These are phyloP conservation scores for Paraphaeosphaeria sporulosa DNA, from an alignment of 2,329 filamentous ascomycete species.

Conservation along the genomic window DNA sequence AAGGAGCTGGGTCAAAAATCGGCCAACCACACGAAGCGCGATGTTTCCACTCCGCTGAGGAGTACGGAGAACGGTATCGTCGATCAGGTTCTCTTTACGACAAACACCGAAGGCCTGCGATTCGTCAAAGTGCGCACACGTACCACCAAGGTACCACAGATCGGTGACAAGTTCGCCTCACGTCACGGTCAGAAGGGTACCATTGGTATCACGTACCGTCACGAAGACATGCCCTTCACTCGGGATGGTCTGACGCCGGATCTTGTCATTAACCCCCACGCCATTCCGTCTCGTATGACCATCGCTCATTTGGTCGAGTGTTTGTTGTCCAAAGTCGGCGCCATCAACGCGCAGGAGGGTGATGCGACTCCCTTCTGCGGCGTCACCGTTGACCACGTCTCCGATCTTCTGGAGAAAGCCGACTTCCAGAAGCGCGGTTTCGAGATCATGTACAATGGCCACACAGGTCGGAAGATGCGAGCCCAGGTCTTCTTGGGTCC, in stretches of 20 bases:
- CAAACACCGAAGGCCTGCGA: conserved; percentile 90
- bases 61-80: conserved; percentile 98
- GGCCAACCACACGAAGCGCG: conserved; percentile 87
- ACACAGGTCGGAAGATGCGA: conserved; percentile 91
- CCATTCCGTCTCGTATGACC: conserved; percentile 99
- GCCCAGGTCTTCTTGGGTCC: conserved; percentile 97
- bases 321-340: conserved; percentile 93
- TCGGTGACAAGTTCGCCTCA: conserved; percentile 98
- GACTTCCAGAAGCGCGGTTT: conserved; percentile 98
- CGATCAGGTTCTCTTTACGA: conserved; percentile 91
- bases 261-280: conserved; percentile 98
- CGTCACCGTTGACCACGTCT: conserved; percentile 94
- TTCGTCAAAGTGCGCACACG: conserved; percentile 98
- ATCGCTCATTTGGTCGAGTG: conserved; percentile 99
- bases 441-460: conserved; percentile 98
- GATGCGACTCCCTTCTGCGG: conserved; percentile 98
- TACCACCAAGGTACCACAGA: conserved; percentile 97
- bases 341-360: conserved; percentile 91
- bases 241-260: conserved; percentile 90
- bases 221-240: conserved; percentile 99
- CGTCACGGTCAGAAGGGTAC: conserved; percentile 99
- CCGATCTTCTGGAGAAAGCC: conserved; percentile 81
- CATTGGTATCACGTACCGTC: conserved; percentile 96
- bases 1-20: conserved; percentile 94
- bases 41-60: conserved; percentile 92